Evolutionary conservation across 2,329 filamentous ascomycete species (phyloP).

Genomic region (Clarireedia monteithiana): DNA sequence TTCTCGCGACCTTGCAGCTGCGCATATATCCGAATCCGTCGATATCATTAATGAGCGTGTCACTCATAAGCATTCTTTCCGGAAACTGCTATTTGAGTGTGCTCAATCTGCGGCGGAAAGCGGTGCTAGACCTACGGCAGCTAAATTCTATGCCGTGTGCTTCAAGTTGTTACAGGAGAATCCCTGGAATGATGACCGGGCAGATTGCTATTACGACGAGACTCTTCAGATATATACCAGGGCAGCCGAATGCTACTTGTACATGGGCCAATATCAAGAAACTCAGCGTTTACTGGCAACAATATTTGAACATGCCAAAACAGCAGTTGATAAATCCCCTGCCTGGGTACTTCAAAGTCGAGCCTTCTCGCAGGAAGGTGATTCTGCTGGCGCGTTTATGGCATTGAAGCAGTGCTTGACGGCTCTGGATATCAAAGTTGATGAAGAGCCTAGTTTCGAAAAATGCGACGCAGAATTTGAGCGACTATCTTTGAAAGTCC

Average conservation of each 20-base stretch:
- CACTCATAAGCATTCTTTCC: slow-evolving; percentile 53
- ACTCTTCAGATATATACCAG: slow-evolving; percentile 73
- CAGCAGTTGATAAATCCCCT: slow-evolving; percentile 71
- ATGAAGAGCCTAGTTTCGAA: slow-evolving; percentile 60
- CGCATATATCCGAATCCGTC: slow-evolving; percentile 73
- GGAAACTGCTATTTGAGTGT: slow-evolving; percentile 65
- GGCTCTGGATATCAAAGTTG: slow-evolving; percentile 60
- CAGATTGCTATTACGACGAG: slow-evolving; percentile 79
- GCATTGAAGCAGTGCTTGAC: slow-evolving; percentile 63
- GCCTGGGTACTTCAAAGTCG: slow-evolving; percentile 79
- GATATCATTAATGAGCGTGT: slow-evolving; percentile 65
- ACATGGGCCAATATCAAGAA: slow-evolving; percentile 62
- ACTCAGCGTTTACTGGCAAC: slow-evolving; percentile 61
- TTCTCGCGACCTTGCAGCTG: slow-evolving; percentile 64
- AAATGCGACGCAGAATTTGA: slow-evolving; percentile 72
- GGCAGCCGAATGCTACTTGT: slow-evolving; percentile 75
- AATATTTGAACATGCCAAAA: slow-evolving; percentile 63
- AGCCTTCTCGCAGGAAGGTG: slow-evolving; percentile 66
- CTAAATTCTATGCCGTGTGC: slow-evolving; percentile 73
- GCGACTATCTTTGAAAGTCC: slow-evolving; percentile 50
- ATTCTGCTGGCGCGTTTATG: slow-evolving; percentile 60
- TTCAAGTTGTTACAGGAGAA: slow-evolving; percentile 71
- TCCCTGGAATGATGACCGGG: slow-evolving; percentile 62
- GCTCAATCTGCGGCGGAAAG: slow-evolving; percentile 73
- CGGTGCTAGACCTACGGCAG: slow-evolving; percentile 72